Conservation (phyloP, 2,329 filamentous ascomycete genomes). For the Xylariales sp. region DNA sequence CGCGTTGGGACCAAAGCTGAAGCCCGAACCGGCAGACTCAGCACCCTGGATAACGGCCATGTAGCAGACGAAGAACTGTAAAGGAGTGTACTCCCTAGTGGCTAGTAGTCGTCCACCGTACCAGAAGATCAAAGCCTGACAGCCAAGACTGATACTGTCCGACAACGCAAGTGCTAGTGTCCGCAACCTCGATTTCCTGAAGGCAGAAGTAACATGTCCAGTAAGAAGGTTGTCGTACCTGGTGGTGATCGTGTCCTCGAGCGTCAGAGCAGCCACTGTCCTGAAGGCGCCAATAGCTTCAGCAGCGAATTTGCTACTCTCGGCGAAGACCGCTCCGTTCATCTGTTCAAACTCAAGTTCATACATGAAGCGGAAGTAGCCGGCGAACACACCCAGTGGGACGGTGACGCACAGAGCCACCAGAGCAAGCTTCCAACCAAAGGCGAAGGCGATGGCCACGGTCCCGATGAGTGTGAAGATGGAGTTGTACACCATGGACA, state of each 20-base stretch:
- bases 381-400: constrained; percentile 42
- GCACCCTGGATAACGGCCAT: constrained; percentile 65
- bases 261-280: constrained; percentile 65
- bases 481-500: constrained; percentile 36
- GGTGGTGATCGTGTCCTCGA: constrained; percentile 60
- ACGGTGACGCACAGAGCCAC: constrained; percentile 60
- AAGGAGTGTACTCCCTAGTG: constrained; percentile 39
- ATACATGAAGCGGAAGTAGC: constrained; percentile 49
- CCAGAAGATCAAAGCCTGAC: constrained; percentile 63
- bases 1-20: constrained; percentile 63
- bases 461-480: constrained; percentile 62
- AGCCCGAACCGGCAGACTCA: constrained; percentile 62
- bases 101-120: constrained; percentile 60
- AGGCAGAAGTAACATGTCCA: constrained; percentile 55
- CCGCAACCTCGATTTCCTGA: constrained; percentile 55
- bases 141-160: constrained; percentile 60
- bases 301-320: constrained; percentile 70
- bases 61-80: constrained; percentile 54
- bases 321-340: constrained; percentile 63
- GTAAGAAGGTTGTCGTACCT: constrained; percentile 58
- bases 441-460: constrained; percentile 63
- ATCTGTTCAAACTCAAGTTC: constrained; percentile 66
- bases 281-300: constrained; percentile 72
- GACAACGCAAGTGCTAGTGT: constrained; percentile 65
- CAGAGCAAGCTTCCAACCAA: constrained; percentile 73